Conservation (phyloP, 73 alveolate species). For the Uronychia binucleata region DNA sequence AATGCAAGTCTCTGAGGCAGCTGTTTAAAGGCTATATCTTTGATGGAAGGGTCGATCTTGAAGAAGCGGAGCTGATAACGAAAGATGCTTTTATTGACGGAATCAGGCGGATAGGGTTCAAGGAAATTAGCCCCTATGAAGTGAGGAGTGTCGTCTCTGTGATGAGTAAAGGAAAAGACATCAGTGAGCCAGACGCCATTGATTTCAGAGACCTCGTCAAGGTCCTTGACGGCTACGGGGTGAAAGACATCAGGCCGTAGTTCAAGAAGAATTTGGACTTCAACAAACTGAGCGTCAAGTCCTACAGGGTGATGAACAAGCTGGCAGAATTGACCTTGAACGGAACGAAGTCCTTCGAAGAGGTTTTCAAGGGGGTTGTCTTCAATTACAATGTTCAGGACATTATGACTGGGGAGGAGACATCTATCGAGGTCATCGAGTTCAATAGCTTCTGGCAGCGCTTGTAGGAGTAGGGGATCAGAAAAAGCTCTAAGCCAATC, state of each 20-base stretch:
- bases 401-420: background rate
- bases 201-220: background rate
- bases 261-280: background rate
- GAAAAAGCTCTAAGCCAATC: background rate
- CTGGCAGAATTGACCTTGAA: background rate
- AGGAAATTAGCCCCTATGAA: background rate
- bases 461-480: background rate
- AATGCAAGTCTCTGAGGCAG: background rate
- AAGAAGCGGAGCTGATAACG: background rate
- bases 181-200: background rate
- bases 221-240: background rate
- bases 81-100: background rate
- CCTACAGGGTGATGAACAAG: background rate
- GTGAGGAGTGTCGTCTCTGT: background rate
- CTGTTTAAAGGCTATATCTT: background rate
- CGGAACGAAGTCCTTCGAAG: background rate
- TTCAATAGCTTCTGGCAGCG: background rate
- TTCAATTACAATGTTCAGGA: background rate
- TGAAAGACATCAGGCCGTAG: background rate
- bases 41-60: background rate
- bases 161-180: background rate
- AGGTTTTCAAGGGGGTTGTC: background rate
- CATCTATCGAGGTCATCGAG: background rate
- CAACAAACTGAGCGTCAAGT: background rate
- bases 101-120: background rate